Evolutionary conservation across 495 filamentous ascomycete species (phyloP).

Genomic region (Hapsidospora chrysogenum): DNA sequence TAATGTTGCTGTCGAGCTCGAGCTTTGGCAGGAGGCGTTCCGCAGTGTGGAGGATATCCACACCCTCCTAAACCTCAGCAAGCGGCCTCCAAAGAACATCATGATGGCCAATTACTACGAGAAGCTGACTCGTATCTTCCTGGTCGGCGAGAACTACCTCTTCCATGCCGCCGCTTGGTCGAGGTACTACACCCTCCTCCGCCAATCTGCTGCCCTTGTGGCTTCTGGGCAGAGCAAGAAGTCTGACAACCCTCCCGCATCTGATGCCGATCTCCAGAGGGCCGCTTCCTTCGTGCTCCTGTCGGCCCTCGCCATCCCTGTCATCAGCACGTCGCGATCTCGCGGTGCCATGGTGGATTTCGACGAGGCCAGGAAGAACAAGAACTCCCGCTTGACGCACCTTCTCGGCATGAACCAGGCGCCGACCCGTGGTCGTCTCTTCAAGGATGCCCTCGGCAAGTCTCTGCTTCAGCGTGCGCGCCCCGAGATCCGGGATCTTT

Average conservation of each 20-base stretch:
- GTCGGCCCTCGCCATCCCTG: conserved; percentile 86
- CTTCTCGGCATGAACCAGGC: conserved; percentile 81
- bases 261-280: conserved; percentile 68
- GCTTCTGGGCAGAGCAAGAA: conserved; percentile 84
- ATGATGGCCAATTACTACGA: conserved; percentile 99
- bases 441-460: conserved; percentile 92
- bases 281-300: conserved; percentile 93
- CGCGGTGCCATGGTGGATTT: conserved; percentile 91
- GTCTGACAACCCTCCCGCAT: conserved; percentile 71
- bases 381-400: conserved; percentile 93
- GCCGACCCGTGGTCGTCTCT: conserved; percentile 77
- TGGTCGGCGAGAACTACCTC: conserved; percentile 97
- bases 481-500: conserved; percentile 87
- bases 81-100: conserved; percentile 95
- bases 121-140: conserved; percentile 93
- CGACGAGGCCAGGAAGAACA: conserved; percentile 94
- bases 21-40: conserved; percentile 99
- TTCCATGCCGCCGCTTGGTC: conserved; percentile 98
- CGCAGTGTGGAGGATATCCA: conserved; percentile 98
- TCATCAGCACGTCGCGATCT: conserved; percentile 95
- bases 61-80: conserved; percentile 95
- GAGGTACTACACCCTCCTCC: conserved; percentile 89
- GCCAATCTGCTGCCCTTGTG: conserved; percentile 71
- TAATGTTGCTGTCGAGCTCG: conserved; percentile 93
- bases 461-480: conserved; percentile 78